Evolutionary conservation across 1,284 basidiomycete genomes (phyloP).

Genomic region (Tilletia walkeri): DNA sequence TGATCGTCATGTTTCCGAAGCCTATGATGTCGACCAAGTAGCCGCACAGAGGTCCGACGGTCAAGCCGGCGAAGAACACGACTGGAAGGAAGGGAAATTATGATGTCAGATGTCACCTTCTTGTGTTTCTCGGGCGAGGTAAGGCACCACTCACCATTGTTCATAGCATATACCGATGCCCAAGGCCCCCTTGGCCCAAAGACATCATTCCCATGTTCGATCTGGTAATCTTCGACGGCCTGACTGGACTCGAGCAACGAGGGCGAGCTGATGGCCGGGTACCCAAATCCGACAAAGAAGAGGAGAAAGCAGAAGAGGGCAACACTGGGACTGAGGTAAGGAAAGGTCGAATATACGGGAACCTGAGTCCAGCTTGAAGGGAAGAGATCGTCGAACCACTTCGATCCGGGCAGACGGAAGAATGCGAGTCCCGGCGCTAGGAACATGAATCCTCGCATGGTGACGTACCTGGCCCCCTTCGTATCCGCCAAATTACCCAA

Average conservation of each 20-base stretch:
- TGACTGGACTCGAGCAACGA: slow-evolving; percentile 4
- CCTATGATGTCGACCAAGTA: neutral
- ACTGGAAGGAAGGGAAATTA: neutral
- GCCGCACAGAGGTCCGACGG: neutral
- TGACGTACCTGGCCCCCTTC: neutral
- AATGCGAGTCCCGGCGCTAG: neutral
- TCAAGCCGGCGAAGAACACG: neutral
- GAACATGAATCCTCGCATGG: slow-evolving; percentile 5
- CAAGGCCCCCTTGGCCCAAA: neutral
- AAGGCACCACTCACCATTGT: neutral
- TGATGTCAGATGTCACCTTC: neutral
- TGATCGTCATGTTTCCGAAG: neutral
- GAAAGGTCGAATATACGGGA: neutral
- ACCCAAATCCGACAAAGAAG: neutral
- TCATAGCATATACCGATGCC: neutral
- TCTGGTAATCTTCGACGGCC: neutral
- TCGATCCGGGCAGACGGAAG: slow-evolving; percentile 10
- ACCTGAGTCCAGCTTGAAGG: neutral
- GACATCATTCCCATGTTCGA: slow-evolving; percentile 9
- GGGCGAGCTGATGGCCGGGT: slow-evolving; percentile 5
- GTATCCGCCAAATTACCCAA: neutral
- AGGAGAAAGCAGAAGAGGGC: neutral
- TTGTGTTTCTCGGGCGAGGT: too few species aligned
- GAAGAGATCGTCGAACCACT: slow-evolving; percentile 9
- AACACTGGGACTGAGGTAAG: slow-evolving; percentile 4